Conservation (phyloP, 306 rosid genomes). For the Cicer arietinum region DNA sequence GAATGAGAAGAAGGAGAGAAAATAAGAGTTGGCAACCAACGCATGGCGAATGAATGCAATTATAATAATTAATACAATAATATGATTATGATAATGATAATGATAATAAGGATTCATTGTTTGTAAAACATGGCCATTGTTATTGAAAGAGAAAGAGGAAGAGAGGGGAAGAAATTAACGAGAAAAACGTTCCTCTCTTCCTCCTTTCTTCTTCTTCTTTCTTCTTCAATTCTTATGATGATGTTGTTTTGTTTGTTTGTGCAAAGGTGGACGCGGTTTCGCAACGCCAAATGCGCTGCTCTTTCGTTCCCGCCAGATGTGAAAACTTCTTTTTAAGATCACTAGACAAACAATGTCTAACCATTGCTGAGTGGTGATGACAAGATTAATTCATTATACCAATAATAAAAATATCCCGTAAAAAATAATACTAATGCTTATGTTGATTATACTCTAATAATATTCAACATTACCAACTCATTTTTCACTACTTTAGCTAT, state of each 20-base stretch:
- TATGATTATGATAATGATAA: background rate
- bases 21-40: constrained; percentile 71
- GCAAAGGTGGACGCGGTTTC: constrained; percentile 31
- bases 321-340: constrained; percentile 1
- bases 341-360: no score
- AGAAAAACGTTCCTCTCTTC: background rate
- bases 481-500: no score
- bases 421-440: no score
- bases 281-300: constrained; percentile 39
- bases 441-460: no score
- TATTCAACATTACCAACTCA: no score
- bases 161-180: background rate
- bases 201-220: background rate
- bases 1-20: constrained; percentile 54
- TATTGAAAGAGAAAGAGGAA: background rate
- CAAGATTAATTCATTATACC: background rate
- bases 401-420: no score
- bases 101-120: background rate
- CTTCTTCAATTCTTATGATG: background rate
- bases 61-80: background rate
- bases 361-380: constrained; percentile 16
- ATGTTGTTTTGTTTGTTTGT: background rate
- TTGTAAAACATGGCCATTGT: constrained; percentile 17
- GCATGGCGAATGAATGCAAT: constrained; percentile 49
- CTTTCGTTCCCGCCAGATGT: constrained; percentile 39